Percentiles rank a stretch among this genome's conserved stretches.
Evolutionary conservation across 768 basidiomycete species (phyloP).

Genomic region (Boletus subparvulus): DNA sequence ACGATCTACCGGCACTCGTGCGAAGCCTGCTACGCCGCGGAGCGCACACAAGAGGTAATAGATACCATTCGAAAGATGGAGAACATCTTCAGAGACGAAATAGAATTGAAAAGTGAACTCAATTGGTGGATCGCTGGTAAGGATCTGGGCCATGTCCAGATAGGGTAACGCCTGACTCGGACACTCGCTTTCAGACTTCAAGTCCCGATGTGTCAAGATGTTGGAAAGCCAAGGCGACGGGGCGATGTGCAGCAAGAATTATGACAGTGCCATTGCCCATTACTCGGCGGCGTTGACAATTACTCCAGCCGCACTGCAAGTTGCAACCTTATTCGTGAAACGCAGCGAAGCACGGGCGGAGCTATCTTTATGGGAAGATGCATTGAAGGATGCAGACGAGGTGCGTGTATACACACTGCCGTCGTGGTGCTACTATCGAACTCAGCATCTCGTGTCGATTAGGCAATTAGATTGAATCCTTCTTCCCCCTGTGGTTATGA

Average conservation of each 20-base stretch:
- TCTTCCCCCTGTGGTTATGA: constrained; percentile 18
- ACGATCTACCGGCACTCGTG: constrained; percentile 6
- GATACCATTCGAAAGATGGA: constrained; percentile 4
- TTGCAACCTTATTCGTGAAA: constrained; percentile 8
- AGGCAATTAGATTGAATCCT: constrained; percentile 11
- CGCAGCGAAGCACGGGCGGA: constrained; percentile 10
- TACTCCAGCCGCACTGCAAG: not conserved
- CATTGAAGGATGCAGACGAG: constrained; percentile 18
- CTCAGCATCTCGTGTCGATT: not conserved
- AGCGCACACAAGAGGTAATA: not conserved
- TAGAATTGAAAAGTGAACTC: constrained; percentile 1
- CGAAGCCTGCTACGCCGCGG: constrained; percentile 2
- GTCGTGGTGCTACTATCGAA: not conserved
- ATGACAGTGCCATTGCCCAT: not conserved
- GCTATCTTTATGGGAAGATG: constrained; percentile 7
- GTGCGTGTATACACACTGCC: not conserved
- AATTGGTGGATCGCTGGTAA: constrained; percentile 11
- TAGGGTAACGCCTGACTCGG: not conserved
- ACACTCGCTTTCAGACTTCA: constrained; percentile 1
- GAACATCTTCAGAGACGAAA: constrained; percentile 6
- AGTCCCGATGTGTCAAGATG: constrained; percentile 1
- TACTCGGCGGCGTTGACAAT: constrained; percentile 16
- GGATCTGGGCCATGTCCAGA: not conserved
- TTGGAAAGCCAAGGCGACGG: constrained; percentile 10
- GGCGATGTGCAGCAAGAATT: constrained; percentile 2